phyloP scores from a whole-genome alignment of 139 green algal genomes.

The Chlamydomonas sp. region DNA sequence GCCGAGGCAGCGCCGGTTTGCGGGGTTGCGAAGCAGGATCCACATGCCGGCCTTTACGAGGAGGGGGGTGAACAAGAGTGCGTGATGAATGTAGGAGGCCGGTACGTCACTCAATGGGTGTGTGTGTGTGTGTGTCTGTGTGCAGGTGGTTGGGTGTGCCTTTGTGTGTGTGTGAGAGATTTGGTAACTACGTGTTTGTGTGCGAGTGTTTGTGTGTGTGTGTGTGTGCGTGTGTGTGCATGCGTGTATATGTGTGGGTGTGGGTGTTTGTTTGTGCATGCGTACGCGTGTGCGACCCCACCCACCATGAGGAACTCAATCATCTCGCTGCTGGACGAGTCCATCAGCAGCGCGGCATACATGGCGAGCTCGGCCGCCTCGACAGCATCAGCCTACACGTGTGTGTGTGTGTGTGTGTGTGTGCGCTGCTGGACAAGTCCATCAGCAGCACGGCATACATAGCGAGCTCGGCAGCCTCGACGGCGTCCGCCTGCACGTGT shows the following conservation, averaged over 20 bases:
- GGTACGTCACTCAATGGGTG: too few species aligned
- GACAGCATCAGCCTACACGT: slow-evolving; percentile 48
- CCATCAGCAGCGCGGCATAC: slow-evolving; percentile 51
- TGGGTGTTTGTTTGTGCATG: too few species aligned
- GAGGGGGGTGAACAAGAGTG: too few species aligned
- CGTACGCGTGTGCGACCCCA: too few species aligned
- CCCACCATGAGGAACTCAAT: slow-evolving; percentile 72
- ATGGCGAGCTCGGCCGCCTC: slow-evolving; percentile 50
- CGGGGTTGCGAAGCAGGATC: slow-evolving; percentile 59
- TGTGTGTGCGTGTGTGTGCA: too few species aligned
- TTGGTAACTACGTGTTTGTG: too few species aligned
- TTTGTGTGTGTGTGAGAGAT: too few species aligned
- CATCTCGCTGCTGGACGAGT: slow-evolving; percentile 51
- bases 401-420: not conserved
- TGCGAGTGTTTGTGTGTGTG: too few species aligned
- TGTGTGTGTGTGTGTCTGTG: too few species aligned
- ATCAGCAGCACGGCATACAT: slow-evolving; percentile 56
- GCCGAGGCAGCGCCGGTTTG: slow-evolving; percentile 43
- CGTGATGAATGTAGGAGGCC: too few species aligned
- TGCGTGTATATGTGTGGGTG: too few species aligned
- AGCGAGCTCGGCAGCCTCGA: slow-evolving; percentile 48
- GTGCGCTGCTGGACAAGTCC: slow-evolving; percentile 39
- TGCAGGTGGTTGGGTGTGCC: too few species aligned
- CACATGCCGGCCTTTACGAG: slow-evolving; percentile 71
- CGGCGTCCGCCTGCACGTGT: slow-evolving; percentile 41